Percentiles rank a stretch among this genome's conserved stretches.
Conservation (phyloP, 768 basidiomycete genomes). For the Hericium rajendrae region DNA sequence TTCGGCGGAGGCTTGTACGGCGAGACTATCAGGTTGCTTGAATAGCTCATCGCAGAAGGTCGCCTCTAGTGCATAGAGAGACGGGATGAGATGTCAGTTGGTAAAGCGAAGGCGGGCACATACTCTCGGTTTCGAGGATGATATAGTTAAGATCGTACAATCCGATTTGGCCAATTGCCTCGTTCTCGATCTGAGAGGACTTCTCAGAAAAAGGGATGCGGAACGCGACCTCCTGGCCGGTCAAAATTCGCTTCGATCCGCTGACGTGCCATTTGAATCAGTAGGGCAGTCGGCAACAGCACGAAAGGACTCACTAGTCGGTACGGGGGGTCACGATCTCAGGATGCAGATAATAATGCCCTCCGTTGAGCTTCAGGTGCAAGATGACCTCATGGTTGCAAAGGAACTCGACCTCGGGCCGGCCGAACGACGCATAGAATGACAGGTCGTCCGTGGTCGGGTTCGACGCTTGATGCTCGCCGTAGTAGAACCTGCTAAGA, state of each 20-base stretch:
- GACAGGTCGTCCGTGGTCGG: slow-evolving; percentile 3
- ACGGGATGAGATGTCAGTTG: neutral
- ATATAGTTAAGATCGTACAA: slow-evolving; percentile 14
- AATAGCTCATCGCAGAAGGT: neutral
- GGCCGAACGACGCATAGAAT: slow-evolving; percentile 16
- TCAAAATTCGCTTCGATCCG: slow-evolving; percentile 6
- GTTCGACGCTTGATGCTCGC: slow-evolving; percentile 5
- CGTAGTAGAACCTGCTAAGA: slow-evolving; percentile 8
- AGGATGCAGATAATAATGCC: slow-evolving; percentile 18
- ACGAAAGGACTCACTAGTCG: neutral
- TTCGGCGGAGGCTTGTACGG: neutral
- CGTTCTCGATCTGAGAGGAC: slow-evolving; percentile 14
- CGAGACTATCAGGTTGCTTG: neutral
- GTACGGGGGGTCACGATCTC: slow-evolving; percentile 2
- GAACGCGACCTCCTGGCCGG: slow-evolving; percentile 14
- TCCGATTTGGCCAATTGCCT: slow-evolving; percentile 14
- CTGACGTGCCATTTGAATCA: neutral
- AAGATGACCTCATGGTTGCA: slow-evolving; percentile 25
- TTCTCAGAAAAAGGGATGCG: slow-evolving; percentile 16
- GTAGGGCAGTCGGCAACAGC: neutral
- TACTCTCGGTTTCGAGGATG: slow-evolving; percentile 7
- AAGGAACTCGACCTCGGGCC: slow-evolving; percentile 22
- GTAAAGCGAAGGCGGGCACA: neutral
- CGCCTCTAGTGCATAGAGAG: neutral
- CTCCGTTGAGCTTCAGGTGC: slow-evolving; percentile 16